Conservation (phyloP, 2,329 filamentous ascomycete genomes). For the Aspergillus melleus region DNA sequence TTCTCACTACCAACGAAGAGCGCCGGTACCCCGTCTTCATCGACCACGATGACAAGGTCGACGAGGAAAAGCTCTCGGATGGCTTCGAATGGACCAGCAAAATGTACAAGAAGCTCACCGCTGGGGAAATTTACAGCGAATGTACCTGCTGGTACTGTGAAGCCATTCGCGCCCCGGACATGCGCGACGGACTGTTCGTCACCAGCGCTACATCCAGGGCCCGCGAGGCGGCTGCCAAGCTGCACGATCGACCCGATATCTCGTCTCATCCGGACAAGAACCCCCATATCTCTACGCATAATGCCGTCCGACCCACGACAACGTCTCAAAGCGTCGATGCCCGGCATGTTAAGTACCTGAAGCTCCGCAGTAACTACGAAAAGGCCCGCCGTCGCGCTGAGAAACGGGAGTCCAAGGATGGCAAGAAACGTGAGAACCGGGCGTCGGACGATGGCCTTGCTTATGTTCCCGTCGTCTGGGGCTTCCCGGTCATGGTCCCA, state of each 20-base stretch:
- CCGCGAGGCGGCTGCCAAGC: slow-evolving; percentile 50
- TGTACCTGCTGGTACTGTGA: slow-evolving; percentile 63
- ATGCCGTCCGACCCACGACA: slow-evolving; percentile 52
- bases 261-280: slow-evolving; percentile 56
- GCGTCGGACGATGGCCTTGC: slow-evolving; percentile 21
- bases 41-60: slow-evolving; percentile 82
- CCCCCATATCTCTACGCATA: slow-evolving; percentile 73
- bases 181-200: slow-evolving; percentile 44
- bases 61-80: slow-evolving; percentile 62
- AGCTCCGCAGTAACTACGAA: slow-evolving; percentile 58
- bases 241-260: slow-evolving; percentile 41
- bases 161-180: slow-evolving; percentile 60
- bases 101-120: slow-evolving; percentile 64
- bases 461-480: slow-evolving; percentile 43
- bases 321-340: slow-evolving; percentile 16
- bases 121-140: slow-evolving; percentile 57
- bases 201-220: slow-evolving; percentile 52
- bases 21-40: slow-evolving; percentile 56
- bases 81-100: slow-evolving; percentile 73
- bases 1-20: slow-evolving; percentile 34
- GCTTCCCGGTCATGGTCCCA: slow-evolving; percentile 47
- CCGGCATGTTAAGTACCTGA: slow-evolving; percentile 35
- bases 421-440: slow-evolving; percentile 32
- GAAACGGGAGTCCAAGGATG: slow-evolving; percentile 24
- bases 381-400: slow-evolving; percentile 33